Percentiles rank a stretch among this genome's conserved stretches.
Conservation (phyloP, 2,329 filamentous ascomycete genomes). For the Alternaria brassicicola region DNA sequence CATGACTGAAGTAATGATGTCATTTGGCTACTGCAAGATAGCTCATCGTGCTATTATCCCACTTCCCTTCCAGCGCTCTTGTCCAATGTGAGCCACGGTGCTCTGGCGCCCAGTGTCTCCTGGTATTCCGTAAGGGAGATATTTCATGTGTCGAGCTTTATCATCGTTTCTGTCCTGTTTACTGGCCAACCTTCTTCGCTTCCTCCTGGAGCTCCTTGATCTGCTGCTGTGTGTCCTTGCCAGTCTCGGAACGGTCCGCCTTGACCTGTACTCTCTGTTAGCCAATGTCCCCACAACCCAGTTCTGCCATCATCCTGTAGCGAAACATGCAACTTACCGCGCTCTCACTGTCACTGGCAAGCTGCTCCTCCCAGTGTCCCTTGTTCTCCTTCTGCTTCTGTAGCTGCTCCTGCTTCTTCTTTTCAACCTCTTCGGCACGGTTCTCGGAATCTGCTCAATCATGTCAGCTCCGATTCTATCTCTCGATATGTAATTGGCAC, state of each 20-base stretch:
- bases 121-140: background rate
- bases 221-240: constrained; percentile 46
- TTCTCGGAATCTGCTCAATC: constrained; percentile 33
- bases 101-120: background rate
- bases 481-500: background rate
- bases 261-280: constrained; percentile 40
- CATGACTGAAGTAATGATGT: background rate
- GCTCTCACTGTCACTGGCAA: constrained; percentile 53
- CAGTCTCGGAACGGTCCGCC: constrained; percentile 52
- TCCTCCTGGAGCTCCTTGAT: constrained; percentile 57
- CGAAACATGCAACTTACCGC: constrained; percentile 32
- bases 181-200: constrained; percentile 41
- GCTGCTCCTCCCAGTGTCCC: constrained; percentile 52
- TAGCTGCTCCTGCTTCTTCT: constrained; percentile 52
- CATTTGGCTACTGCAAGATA: constrained; percentile 5
- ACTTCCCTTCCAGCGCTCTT: background rate
- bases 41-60: background rate
- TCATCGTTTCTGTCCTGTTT: background rate
- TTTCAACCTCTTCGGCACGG: constrained; percentile 50
- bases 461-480: constrained; percentile 12
- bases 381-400: constrained; percentile 53
- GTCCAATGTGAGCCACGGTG: background rate
- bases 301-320: no score
- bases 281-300: background rate
- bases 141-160: background rate